Evolutionary conservation across 2,329 filamentous ascomycete species (phyloP), one percentile per base, ranked within the genome.

Genomic region (Ophiostoma perfectum): DNA sequence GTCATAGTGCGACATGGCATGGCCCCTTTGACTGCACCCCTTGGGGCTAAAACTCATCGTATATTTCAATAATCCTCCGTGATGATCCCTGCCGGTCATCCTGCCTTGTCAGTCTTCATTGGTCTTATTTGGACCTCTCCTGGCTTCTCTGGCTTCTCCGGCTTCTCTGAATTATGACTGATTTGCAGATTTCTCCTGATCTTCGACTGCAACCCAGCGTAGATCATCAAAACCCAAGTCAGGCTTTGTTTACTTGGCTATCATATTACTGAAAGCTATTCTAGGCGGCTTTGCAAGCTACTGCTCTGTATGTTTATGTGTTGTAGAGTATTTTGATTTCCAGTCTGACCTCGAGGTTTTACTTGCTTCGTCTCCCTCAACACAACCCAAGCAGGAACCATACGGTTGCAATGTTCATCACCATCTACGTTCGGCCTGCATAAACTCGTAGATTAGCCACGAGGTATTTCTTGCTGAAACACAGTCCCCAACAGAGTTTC

Each of bases 21-120:
- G 49, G 14, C 27, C 55, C 55, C 55, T 60, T 60, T 18, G 55
- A 18, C 55, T 60, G 55, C 55, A 60, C 55, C 55, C 27, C 55
- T 60, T 60, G 18, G 6, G 55, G 36, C 12, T 60, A 14, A 60
- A 60, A 60, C 27, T 60, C 55, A 18, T 39, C 55, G 27, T 60
- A 14, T 58, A 39, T 14, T 38, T 14, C 18, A 55, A 36, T 55
- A 55, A 55, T 55, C 49, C 12, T 60, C 55, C 55, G 52, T 38
- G 27, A 39, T 18, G 4, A 60, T 38, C 55, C 55, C 55, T 38
- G 55, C 55, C 38, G 55, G 55, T 0, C 36, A 60, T 60, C 55
- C 45, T 49, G 3, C 11, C 9, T 38, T 8, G 27, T 3, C 9
- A 6, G 16, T 60, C 9, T 6, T 44, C 11, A 39, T 12, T 60